These are phyloP conservation scores for Enterocytospora artemiae DNA, from an alignment of 371 early-diverging fungal genomes.

Conservation along the genomic window DNA sequence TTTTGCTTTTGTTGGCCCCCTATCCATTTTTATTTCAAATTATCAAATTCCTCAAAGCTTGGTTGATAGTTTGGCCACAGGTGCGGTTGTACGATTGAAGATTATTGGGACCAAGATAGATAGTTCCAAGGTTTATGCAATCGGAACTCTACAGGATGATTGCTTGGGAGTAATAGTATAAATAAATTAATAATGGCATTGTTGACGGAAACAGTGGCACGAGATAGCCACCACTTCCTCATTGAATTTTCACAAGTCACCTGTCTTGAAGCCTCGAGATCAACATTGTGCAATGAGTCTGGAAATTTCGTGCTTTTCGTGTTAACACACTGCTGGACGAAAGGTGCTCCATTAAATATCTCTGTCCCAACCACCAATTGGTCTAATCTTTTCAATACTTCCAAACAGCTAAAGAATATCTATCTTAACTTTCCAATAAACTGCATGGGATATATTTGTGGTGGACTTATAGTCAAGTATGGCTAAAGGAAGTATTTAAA, in stretches of 20 bases:
- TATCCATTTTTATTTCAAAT: constrained; percentile 81
- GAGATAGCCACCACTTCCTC: too few species aligned
- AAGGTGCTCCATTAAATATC: too few species aligned
- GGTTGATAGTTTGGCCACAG: constrained; percentile 67
- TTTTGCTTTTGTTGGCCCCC: constrained; percentile 85
- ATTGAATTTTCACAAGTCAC: too few species aligned
- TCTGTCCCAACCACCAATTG: too few species aligned
- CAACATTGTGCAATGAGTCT: too few species aligned
- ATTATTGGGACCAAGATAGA: constrained; percentile 83
- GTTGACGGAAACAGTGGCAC: too few species aligned
- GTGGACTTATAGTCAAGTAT: background rate
- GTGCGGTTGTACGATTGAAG: constrained; percentile 71
- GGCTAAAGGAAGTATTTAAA: too few species aligned
- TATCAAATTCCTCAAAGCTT: constrained; percentile 62
- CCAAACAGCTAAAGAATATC: background rate
- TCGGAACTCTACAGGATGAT: constrained; percentile 59
- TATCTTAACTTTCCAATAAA: background rate
- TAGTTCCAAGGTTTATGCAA: constrained; percentile 69
- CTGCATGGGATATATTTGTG: background rate
- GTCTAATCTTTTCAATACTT: too few species aligned
- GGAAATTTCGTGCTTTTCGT: too few species aligned
- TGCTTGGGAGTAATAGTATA: constrained; percentile 50
- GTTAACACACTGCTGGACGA: too few species aligned
- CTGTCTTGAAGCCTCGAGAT: too few species aligned
- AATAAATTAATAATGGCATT: constrained; percentile 2